phyloP scores from a whole-genome alignment of 2,329 filamentous ascomycete species.

The Talaromyces sp. region DNA sequence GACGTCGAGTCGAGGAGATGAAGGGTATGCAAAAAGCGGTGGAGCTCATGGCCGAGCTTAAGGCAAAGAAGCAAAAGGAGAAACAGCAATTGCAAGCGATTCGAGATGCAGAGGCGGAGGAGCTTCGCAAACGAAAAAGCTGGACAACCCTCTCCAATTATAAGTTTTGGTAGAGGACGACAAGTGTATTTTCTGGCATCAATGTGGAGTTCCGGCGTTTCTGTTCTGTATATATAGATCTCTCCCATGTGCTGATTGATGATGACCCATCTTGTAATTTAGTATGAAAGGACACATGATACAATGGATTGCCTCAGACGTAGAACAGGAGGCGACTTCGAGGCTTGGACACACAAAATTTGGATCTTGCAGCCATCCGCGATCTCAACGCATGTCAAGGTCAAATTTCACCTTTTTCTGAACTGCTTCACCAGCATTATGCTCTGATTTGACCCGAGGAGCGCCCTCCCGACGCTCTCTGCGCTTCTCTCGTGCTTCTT shows the following conservation, averaged over 20 bases:
- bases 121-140: slow-evolving; percentile 38
- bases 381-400: slow-evolving; percentile 18
- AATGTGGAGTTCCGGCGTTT: slow-evolving; percentile 32
- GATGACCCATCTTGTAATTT: slow-evolving; percentile 19
- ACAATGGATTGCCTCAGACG: slow-evolving; percentile 16
- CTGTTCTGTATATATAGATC: slow-evolving; percentile 17
- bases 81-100: slow-evolving; percentile 41
- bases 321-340: slow-evolving; percentile 3
- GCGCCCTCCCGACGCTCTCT: slow-evolving; percentile 48
- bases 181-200: slow-evolving; percentile 18
- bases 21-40: slow-evolving; percentile 81
- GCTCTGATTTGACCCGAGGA: slow-evolving; percentile 26
- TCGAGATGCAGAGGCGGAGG: slow-evolving; percentile 39
- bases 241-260: slow-evolving; percentile 12
- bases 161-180: slow-evolving; percentile 42
- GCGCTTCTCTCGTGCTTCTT: slow-evolving; percentile 56
- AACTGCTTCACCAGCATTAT: slow-evolving; percentile 28
- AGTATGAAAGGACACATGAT: slow-evolving; percentile 16
- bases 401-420: slow-evolving; percentile 44
- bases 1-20: slow-evolving; percentile 67
- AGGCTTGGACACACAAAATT: background rate
- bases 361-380: background rate
- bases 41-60: slow-evolving; percentile 73
- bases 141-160: slow-evolving; percentile 45
- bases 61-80: slow-evolving; percentile 59